Evolutionary conservation across 192 early-diverging fungal genomes (phyloP), one percentile per base, ranked within the genome.

Genomic region (Backusella tuberculispora): DNA sequence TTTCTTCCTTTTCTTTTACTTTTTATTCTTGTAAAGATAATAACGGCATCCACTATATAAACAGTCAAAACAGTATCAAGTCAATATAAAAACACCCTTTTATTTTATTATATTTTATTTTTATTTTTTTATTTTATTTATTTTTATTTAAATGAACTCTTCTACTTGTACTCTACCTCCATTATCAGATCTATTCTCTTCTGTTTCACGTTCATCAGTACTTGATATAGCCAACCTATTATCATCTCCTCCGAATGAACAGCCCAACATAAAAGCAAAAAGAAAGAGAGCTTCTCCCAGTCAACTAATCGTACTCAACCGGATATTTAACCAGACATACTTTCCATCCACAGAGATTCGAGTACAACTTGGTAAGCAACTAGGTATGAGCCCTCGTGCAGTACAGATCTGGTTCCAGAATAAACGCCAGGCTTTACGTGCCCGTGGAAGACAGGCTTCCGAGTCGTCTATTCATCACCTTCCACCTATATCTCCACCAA

Each of bases 401-500:
- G 92, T 96, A 26, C 95, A 96, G 81, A 92, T 96, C 69, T 97
- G 95, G 95, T 97, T 97, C 81, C 95, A 97, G 80, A 96, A 96
- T 84, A 87, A 90, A 76, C 89, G 95, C n/a, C 92, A 94, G 75
- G 75, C 79, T 19, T 53, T 80, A 15, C 74, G 79, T 19, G 46
- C 76, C 21, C 63, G 73, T 65, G 73, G 73, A 37, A 15, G 65
- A 48, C 60, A 42, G 43, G 19, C 41, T 34, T 40, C 43, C 14
- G 71, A 72, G 13, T n/a, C 72, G 26, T n/a, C 50, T n/a, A 26
- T 42, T 43, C 43, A 34, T 14, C 38, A 64, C 14, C 40, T 43
- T 44, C 72, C 72, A 42, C 72, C 72, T 48, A 24, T 75, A 9
- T 60, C 64, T 19, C 74, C 72, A 63, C 56, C 53, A 37, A 44